Evolutionary conservation across 352 stramenopile genomes (phyloP), one percentile per base, ranked within the genome.

Genomic region (Pythium phragmitis): DNA sequence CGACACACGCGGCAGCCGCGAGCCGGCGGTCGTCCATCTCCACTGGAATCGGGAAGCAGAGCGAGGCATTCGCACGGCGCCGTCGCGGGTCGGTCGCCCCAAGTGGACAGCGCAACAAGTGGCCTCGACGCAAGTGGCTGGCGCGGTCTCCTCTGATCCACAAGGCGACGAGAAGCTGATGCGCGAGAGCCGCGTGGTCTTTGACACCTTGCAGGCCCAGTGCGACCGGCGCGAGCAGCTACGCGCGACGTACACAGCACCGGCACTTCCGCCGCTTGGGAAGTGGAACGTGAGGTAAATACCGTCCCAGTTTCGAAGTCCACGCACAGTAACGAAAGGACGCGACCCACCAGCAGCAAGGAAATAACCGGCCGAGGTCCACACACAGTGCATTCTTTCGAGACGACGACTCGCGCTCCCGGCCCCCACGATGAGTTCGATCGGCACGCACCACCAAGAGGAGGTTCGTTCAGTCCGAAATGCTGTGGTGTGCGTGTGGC

Each of bases 401-500:
- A 56, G 43, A 28, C 52, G 33, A 23, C 51, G 16, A 37, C 17
- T 49, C 26, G 26, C 26, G 26, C 43, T 43, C 37, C 16, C 37
- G 2, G 37, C 16, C 41, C 7, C 14, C 23, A 54, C n/a, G 17
- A 63, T 67, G 65, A 64, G 41, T 21, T 52, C 65, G 23, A 68
- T 72, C 51, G 57, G 33, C 37, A 8, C 59, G 21, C 65, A 68
- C 68, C 79, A 92, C 59, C 82, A 90, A 54, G 73, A 87, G 49
- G 80, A 92, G 79, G 82, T 50, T 50, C 4, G 45, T 50, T 30
- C 26, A 3, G 37, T 2, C 37, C 37, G 16, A n/a, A n/a, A 7
- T 43, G 12, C 11, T 17, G 12, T 43, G 12, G 37, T 91, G n/a
- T 5, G 65, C 9, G 21, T 53, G 16, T 39, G 21, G 19, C 46